Conservation (phyloP, 2,329 filamentous ascomycete genomes). For the Seiridium cupressi region DNA sequence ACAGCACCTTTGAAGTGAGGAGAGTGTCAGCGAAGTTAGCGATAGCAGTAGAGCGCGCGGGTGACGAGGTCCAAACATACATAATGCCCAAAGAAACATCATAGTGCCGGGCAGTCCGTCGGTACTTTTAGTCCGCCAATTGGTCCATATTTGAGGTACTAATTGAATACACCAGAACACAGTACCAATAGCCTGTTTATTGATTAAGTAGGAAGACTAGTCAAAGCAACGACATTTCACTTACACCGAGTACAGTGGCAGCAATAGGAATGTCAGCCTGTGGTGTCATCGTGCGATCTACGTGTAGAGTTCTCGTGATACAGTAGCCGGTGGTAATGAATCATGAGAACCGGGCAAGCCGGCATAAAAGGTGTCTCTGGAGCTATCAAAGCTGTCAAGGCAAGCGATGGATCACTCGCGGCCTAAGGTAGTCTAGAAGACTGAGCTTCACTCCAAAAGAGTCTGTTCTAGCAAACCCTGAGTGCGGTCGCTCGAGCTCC, state of each 20-base stretch:
- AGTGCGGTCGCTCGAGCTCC: too few relatives aligned
- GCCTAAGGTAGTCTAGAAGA: too few relatives aligned
- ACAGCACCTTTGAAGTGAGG: constrained; percentile 28
- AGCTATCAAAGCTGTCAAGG: too few relatives aligned
- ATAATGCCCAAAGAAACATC: constrained; percentile 64
- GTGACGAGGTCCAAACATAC: constrained; percentile 26
- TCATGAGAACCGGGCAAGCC: too few relatives aligned
- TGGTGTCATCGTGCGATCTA: constrained; percentile 19
- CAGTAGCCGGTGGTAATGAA: too few relatives aligned
- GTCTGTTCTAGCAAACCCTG: too few relatives aligned
- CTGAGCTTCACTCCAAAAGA: too few relatives aligned
- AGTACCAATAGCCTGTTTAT: constrained; percentile 27
- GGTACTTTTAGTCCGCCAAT: constrained; percentile 59
- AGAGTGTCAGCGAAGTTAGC: background rate
- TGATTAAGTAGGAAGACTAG: background rate
- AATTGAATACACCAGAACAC: constrained; percentile 40
- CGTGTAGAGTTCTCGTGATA: too few relatives aligned
- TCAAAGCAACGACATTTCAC: constrained; percentile 15
- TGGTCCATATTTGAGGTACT: constrained; percentile 53
- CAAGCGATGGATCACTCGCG: too few relatives aligned
- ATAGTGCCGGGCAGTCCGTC: constrained; percentile 59
- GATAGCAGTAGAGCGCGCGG: too few relatives aligned
- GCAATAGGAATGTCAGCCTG: constrained; percentile 28
- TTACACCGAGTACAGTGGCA: constrained; percentile 38
- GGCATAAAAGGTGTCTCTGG: too few relatives aligned